These are phyloP conservation scores for Mikania micrantha DNA, from an alignment of 129 eudicot genomes.

Conservation along the genomic window DNA sequence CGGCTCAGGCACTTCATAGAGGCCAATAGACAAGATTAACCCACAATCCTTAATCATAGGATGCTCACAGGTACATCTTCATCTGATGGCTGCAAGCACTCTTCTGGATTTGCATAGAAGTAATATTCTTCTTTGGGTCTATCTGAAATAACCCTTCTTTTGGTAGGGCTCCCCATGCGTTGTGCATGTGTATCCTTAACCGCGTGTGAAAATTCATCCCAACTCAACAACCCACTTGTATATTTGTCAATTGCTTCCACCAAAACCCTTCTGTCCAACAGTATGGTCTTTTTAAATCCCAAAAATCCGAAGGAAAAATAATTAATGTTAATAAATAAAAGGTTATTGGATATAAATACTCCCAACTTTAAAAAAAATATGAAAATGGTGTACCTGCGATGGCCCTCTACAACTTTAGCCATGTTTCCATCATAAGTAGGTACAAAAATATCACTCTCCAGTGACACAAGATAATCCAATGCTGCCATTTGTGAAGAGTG, in stretches of 20 bases:
- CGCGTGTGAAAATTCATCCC: slow-evolving; percentile 82
- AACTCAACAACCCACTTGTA: slow-evolving; percentile 47
- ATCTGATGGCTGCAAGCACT: slow-evolving; percentile 66
- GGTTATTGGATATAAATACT: neutral
- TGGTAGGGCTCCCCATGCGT: slow-evolving; percentile 77
- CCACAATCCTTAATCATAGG: slow-evolving; percentile 8
- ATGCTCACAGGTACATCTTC: slow-evolving; percentile 41
- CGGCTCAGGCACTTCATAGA: neutral
- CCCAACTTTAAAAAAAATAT: neutral
- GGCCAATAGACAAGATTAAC: slow-evolving; percentile 1
- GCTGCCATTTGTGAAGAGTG: slow-evolving; percentile 99
- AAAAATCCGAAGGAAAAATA: slow-evolving; percentile 41
- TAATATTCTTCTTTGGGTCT: slow-evolving; percentile 96
- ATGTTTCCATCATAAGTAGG: slow-evolving; percentile 98
- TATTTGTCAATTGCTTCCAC: slow-evolving; percentile 78
- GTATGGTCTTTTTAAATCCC: slow-evolving; percentile 81
- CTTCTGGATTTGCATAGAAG: slow-evolving; percentile 87
- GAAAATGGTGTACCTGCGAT: slow-evolving; percentile 60
- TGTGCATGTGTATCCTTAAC: slow-evolving; percentile 68
- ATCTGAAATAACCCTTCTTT: slow-evolving; percentile 70
- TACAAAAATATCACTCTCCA: slow-evolving; percentile 95
- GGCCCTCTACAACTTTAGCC: slow-evolving; percentile 99
- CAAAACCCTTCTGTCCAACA: slow-evolving; percentile 62
- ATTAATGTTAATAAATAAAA: neutral
- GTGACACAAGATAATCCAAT: slow-evolving; percentile 84